These are phyloP conservation scores for Penicillium chermesinum DNA, from an alignment of 495 filamentous ascomycete species.

Conservation along the genomic window DNA sequence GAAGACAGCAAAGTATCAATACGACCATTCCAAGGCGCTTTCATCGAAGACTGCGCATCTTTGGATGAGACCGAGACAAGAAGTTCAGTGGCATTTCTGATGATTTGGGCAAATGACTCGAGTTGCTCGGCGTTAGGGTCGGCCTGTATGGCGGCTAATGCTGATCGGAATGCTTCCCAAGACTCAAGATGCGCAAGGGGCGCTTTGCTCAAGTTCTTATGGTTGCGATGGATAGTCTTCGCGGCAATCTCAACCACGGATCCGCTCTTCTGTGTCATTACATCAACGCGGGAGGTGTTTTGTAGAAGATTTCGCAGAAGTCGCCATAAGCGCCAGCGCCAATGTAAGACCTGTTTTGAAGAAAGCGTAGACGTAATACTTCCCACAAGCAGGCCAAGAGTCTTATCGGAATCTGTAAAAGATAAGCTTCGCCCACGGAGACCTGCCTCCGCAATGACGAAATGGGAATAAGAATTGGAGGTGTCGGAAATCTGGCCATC, in stretches of 20 bases:
- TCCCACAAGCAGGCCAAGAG: conserved; percentile 23
- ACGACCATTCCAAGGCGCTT: conserved; percentile 37
- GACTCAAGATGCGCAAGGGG: conserved; percentile 30
- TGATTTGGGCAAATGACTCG: conserved; percentile 21
- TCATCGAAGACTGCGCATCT: conserved; percentile 27
- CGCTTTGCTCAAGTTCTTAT: conserved; percentile 24
- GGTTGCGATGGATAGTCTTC: conserved; percentile 30
- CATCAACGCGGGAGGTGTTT: conserved; percentile 20
- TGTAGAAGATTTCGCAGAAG: conserved; percentile 33
- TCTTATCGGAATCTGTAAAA: conserved; percentile 21
- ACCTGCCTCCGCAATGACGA: conserved; percentile 37
- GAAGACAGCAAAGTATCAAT: conserved; percentile 31
- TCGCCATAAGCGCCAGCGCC: conserved; percentile 47
- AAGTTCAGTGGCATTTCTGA: conserved; percentile 26
- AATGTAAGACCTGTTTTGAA: conserved; percentile 35
- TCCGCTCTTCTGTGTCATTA: conserved; percentile 13
- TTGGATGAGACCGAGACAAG: conserved; percentile 24
- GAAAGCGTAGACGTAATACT: conserved; percentile 28
- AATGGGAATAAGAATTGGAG: conserved; percentile 32
- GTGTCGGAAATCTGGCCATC: conserved; percentile 28
- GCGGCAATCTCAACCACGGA: conserved; percentile 22
- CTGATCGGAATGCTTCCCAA: conserved; percentile 40
- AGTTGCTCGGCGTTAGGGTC: conserved; percentile 15
- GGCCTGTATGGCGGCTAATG: conserved; percentile 24
- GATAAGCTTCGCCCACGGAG: conserved; percentile 24